Percentiles rank a stretch among this genome's conserved stretches.
phyloP scores from a whole-genome alignment of 2,329 filamentous ascomycete genomes.

The Pyrenophora seminiperda region DNA sequence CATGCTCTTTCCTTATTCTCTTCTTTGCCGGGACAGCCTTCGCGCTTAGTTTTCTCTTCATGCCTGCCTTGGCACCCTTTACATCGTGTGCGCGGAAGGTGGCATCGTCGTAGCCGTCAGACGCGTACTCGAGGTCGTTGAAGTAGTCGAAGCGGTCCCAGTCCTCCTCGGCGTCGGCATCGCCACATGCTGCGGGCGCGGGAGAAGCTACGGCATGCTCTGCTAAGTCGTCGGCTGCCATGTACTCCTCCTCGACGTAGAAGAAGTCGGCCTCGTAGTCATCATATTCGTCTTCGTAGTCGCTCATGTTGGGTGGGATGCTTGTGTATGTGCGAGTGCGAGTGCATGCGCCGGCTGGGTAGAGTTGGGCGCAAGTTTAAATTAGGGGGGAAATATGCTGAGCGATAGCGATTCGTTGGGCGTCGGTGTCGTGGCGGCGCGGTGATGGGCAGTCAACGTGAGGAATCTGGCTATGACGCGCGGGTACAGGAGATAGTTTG shows the following conservation, averaged over 20 bases:
- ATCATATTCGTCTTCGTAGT: slow-evolving; percentile 49
- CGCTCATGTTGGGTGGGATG: slow-evolving; percentile 43
- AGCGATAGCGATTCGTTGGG: background rate
- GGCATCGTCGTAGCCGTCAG: slow-evolving; percentile 54
- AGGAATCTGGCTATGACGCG: slow-evolving; percentile 10
- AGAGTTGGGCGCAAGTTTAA: too few species aligned
- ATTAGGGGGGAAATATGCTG: background rate
- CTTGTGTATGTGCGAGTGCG: slow-evolving; percentile 5
- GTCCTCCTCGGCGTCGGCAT: slow-evolving; percentile 45
- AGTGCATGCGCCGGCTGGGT: background rate
- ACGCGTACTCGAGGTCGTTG: slow-evolving; percentile 56
- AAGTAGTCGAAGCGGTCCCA: slow-evolving; percentile 57
- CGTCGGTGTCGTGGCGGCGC: background rate
- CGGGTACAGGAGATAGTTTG: slow-evolving; percentile 5
- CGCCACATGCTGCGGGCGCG: slow-evolving; percentile 38
- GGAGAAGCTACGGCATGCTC: slow-evolving; percentile 55
- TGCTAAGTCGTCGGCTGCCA: slow-evolving; percentile 55
- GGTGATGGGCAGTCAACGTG: slow-evolving; percentile 1
- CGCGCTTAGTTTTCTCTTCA: slow-evolving; percentile 39
- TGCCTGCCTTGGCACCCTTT: slow-evolving; percentile 27
- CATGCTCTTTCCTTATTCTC: slow-evolving; percentile 21
- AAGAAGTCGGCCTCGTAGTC: slow-evolving; percentile 52
- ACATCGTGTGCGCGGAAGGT: slow-evolving; percentile 34
- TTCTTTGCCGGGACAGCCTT: slow-evolving; percentile 30
- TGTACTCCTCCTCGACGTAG: slow-evolving; percentile 54